Base-by-base conservation (phyloP, 441 rosid species). In the Brassica balearica region DNA sequence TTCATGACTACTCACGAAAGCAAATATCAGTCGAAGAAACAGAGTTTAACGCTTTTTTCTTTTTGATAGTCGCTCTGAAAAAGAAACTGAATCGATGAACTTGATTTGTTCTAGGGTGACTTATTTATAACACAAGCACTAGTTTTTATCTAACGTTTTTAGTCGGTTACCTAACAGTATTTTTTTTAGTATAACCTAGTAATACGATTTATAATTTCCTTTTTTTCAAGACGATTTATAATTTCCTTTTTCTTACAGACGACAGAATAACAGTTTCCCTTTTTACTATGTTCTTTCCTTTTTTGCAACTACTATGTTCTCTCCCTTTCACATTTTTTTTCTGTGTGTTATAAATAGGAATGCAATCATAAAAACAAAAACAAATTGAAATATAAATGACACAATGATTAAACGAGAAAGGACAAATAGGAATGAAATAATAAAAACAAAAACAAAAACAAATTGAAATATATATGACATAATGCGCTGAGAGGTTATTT, bases 401-500 rank as follows among this genome's bases (percentile, higher is more conserved):
- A 43, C 11, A 43, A 43, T 43, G 14, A 43, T 43, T 43, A 10
- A 43, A 43, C 51, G 4, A 43, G 14, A 38, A 38, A 43, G 27
- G 27, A 25, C 27, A 25, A 25, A 25, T 25, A 25, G 27, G 27
- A 25, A 25, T 25, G 27, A 25, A 43, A 43, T 43, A 43, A 1
- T 43, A 43, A 43, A 43, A 43, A 41, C 11, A 34, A 8, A 43
- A 38, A 38, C 46, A 38, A 27, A 1, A 32, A 32, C 8, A 32
- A 32, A 25, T 25, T 25, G 27, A 25, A 25, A 25, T 25, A 25
- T 25, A 25, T 3, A 25, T 25, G 27, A 25, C 27, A 25, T 25
- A 25, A 25, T 81, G 78, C 64, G 80, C 87, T 68, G 90, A 87
- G 88, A 87, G 72, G 86, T 88, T 73, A 86, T 88, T 69, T 79